phyloP scores from a whole-genome alignment of 805 yeast species.

The Brettanomyces nanus region DNA sequence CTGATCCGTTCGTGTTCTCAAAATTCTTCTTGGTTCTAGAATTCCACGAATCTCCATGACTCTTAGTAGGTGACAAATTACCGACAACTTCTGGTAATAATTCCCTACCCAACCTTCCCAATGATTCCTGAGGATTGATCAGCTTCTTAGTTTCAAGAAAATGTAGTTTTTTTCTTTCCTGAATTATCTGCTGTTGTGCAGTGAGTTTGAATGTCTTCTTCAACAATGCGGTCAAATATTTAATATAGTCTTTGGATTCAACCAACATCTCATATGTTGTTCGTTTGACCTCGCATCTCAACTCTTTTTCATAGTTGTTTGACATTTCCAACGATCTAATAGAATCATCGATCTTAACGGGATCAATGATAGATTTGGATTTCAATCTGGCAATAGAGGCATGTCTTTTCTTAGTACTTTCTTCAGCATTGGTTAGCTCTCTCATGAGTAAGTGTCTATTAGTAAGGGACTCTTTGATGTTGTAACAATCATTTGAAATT shows the following conservation, averaged over 20 bases:
- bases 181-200: constrained; percentile 69
- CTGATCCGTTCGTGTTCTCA: constrained; percentile 7
- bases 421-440: constrained; percentile 74
- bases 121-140: constrained; percentile 26
- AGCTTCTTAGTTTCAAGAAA: constrained; percentile 54
- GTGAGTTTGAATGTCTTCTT: constrained; percentile 46
- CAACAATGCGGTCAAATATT: constrained; percentile 44
- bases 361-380: constrained; percentile 67
- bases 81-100: constrained; percentile 31
- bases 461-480: constrained; percentile 86
- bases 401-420: constrained; percentile 60
- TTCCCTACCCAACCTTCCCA: constrained; percentile 76
- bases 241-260: constrained; percentile 56
- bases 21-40: constrained; percentile 23
- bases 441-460: constrained; percentile 90
- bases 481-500: constrained; percentile 67
- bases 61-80: not conserved
- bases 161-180: constrained; percentile 72
- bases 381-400: constrained; percentile 65
- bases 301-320: constrained; percentile 62
- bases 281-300: constrained; percentile 70
- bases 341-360: constrained; percentile 86
- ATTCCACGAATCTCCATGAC: constrained; percentile 26
- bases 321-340: constrained; percentile 73
- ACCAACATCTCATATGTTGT: constrained; percentile 79